Percentiles rank a stretch among this genome's conserved stretches.
Evolutionary conservation across 2,329 filamentous ascomycete species (phyloP).

Genomic region (Parastagonospora nodorum): DNA sequence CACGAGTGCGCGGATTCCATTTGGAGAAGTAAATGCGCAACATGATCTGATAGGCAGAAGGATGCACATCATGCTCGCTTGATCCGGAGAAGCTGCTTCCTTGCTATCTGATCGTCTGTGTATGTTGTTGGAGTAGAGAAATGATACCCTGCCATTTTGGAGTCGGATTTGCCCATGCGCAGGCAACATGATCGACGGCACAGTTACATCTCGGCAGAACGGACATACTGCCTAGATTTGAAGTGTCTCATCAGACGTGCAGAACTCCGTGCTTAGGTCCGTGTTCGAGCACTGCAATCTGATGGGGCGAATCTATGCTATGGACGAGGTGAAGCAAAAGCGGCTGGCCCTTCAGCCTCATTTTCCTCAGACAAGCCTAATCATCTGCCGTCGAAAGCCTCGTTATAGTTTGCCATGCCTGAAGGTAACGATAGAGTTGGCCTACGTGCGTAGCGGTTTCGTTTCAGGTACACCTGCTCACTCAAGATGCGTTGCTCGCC

Average conservation of each 20-base stretch:
- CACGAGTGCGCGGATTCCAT: no score
- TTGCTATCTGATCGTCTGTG: not conserved
- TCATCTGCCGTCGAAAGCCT: no score
- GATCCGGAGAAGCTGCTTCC: not conserved
- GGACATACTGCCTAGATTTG: no score
- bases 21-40: no score
- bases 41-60: not conserved
- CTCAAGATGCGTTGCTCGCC: not conserved
- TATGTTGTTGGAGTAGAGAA: not conserved
- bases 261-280: not conserved
- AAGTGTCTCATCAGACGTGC: no score
- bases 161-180: not conserved
- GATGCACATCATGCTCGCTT: not conserved
- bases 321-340: no score
- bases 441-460: not conserved
- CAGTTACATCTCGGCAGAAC: not conserved
- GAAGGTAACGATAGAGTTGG: no score
- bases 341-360: no score
- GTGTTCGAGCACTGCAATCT: not conserved
- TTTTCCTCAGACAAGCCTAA: no score
- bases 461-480: not conserved
- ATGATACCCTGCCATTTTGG: not conserved
- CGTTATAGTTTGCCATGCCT: no score
- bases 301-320: no score
- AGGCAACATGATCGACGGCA: not conserved